phyloP scores from a whole-genome alignment of 306 rosid genomes.

The Malus asiatica region DNA sequence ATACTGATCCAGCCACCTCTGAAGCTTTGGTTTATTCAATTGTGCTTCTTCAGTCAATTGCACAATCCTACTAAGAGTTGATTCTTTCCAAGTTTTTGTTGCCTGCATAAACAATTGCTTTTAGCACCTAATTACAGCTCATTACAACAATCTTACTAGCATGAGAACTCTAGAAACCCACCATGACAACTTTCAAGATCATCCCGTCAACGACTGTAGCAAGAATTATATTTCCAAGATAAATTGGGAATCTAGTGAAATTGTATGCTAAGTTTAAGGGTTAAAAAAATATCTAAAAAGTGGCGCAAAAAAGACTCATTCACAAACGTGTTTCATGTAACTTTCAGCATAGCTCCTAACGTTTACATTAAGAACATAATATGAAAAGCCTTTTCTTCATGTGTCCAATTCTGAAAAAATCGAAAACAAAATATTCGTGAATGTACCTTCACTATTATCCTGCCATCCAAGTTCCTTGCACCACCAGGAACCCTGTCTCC shows the following conservation, averaged over 20 bases:
- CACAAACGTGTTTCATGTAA: neutral
- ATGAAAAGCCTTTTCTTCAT: neutral
- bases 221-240: neutral
- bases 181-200: neutral
- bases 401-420: neutral
- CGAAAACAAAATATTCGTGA: conserved; percentile 3
- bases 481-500: conserved; percentile 97
- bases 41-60: conserved; percentile 98
- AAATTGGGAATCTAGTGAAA: neutral
- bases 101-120: conserved; percentile 41
- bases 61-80: conserved; percentile 83
- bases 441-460: conserved; percentile 86
- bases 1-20: conserved; percentile 97
- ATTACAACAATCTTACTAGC: conserved; percentile 18
- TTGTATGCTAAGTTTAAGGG: too few relatives aligned
- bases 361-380: neutral
- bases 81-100: conserved; percentile 82
- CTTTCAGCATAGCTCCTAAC: neutral
- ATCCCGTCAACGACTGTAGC: neutral
- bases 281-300: too few relatives aligned
- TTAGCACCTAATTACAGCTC: neutral
- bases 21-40: conserved; percentile 82
- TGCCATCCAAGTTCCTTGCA: conserved; percentile 95
- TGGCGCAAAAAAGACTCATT: neutral
- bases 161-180: neutral